A percentile compares a stretch with the other conserved stretches of the same genome.
These are phyloP conservation scores for Rubroboletus satanas DNA, from an alignment of 768 basidiomycete species.

Conservation along the genomic window DNA sequence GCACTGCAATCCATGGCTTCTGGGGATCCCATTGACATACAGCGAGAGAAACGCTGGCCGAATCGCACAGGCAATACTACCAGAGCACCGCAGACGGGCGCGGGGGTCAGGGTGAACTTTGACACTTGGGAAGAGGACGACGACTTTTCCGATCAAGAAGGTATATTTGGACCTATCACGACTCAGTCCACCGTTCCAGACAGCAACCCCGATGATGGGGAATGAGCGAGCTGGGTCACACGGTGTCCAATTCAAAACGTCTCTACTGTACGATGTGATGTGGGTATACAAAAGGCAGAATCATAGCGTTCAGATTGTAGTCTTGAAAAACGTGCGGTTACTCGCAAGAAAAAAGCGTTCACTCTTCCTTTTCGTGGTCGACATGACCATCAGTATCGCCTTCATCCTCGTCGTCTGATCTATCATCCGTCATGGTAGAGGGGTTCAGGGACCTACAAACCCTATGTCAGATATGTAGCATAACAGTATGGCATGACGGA, in stretches of 20 bases:
- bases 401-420: conserved; percentile 77
- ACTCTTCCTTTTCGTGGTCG: conserved; percentile 31
- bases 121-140: conserved; percentile 56
- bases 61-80: conserved; percentile 39
- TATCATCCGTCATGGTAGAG: conserved; percentile 54
- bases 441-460: conserved; percentile 49
- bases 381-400: conserved; percentile 33
- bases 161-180: conserved; percentile 27
- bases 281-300: conserved; percentile 8
- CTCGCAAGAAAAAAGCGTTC: conserved; percentile 4
- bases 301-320: background rate
- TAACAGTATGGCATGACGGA: conserved; percentile 33
- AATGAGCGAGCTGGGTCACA: background rate
- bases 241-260: background rate
- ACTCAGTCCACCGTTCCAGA: conserved; percentile 2
- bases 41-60: conserved; percentile 80
- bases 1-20: conserved; percentile 68
- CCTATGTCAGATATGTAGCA: conserved; percentile 8
- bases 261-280: conserved; percentile 6
- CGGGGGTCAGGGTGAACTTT: conserved; percentile 52
- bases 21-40: conserved; percentile 68
- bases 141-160: conserved; percentile 45
- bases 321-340: background rate
- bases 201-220: background rate
- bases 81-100: conserved; percentile 21